phyloP scores from a whole-genome alignment of 257 asterid species.

The Nicotiana attenuata region DNA sequence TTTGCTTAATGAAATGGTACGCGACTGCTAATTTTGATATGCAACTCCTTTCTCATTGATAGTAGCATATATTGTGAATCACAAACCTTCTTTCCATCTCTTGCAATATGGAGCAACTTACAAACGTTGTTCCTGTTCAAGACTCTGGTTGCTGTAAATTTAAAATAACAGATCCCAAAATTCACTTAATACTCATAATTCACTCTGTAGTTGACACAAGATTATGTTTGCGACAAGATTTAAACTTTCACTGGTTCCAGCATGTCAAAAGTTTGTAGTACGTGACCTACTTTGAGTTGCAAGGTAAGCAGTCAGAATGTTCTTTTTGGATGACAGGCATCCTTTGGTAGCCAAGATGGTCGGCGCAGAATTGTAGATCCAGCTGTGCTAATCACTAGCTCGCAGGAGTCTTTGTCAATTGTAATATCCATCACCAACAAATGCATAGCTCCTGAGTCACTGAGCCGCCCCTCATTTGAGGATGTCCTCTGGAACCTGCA shows the following conservation, averaged over 20 bases:
- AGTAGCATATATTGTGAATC: not conserved
- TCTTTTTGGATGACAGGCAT: conserved; percentile 30
- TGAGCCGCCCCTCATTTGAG: conserved; percentile 59
- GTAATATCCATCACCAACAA: conserved; percentile 50
- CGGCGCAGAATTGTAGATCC: conserved; percentile 47
- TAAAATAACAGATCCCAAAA: not conserved
- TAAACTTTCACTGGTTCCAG: not conserved
- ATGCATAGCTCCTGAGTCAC: conserved; percentile 61
- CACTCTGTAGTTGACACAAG: not conserved
- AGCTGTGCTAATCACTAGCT: conserved; percentile 39
- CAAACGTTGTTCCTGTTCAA: not conserved
- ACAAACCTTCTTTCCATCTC: not conserved
- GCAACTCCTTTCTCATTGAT: conserved; percentile 1
- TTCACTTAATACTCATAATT: not conserved
- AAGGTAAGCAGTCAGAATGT: not conserved
- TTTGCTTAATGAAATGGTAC: conserved; percentile 62
- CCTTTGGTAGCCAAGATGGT: conserved; percentile 39
- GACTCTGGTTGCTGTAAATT: not conserved
- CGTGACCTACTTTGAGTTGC: too few species aligned
- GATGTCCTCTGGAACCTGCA: conserved; percentile 70
- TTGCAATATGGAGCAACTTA: not conserved
- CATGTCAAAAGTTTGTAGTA: not conserved
- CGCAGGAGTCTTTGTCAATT: conserved; percentile 58
- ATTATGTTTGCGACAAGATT: not conserved
- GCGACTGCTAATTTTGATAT: not conserved